phyloP scores from a whole-genome alignment of 768 basidiomycete species.

The Termitomyces sp. region DNA sequence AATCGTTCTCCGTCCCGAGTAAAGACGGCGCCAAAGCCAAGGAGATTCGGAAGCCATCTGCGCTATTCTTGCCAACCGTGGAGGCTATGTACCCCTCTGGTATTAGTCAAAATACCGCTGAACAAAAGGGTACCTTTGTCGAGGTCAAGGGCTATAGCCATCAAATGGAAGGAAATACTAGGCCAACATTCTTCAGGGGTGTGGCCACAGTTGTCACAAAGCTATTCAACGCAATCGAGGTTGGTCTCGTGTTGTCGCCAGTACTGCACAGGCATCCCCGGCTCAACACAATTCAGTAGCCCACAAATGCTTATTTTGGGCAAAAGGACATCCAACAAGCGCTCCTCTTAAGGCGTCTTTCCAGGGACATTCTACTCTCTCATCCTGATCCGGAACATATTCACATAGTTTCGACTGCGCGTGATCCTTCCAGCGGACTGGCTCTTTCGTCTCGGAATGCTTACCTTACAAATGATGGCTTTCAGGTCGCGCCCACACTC shows the following conservation, averaged over 20 bases:
- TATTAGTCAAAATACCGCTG: conserved; percentile 68
- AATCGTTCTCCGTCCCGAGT: conserved; percentile 26
- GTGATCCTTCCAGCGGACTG: conserved; percentile 62
- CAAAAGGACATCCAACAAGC: conserved; percentile 99
- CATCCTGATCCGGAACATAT: conserved; percentile 71
- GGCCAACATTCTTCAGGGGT: conserved; percentile 93
- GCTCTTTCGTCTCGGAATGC: conserved; percentile 92
- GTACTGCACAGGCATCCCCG: background rate
- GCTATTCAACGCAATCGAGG: conserved; percentile 90
- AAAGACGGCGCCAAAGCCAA: conserved; percentile 11
- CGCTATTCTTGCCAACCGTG: conserved; percentile 78
- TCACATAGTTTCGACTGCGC: conserved; percentile 86
- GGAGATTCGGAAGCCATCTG: conserved; percentile 47
- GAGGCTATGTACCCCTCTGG: conserved; percentile 93
- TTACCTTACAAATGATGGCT: conserved; percentile 69
- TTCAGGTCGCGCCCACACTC: conserved; percentile 65
- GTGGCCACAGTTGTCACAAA: conserved; percentile 95
- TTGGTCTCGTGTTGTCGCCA: conserved; percentile 29
- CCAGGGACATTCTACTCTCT: conserved; percentile 76
- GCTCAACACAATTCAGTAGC: conserved; percentile 44
- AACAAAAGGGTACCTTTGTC: conserved; percentile 87
- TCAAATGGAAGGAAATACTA: conserved; percentile 87
- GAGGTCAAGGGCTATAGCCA: conserved; percentile 90
- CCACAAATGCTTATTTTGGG: conserved; percentile 91
- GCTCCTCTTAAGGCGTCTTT: conserved; percentile 75